Percentiles rank a stretch among this genome's conserved stretches.
Evolutionary conservation across 164 flowering plant genomes (phyloP).

Genomic region (Macadamia integrifolia): DNA sequence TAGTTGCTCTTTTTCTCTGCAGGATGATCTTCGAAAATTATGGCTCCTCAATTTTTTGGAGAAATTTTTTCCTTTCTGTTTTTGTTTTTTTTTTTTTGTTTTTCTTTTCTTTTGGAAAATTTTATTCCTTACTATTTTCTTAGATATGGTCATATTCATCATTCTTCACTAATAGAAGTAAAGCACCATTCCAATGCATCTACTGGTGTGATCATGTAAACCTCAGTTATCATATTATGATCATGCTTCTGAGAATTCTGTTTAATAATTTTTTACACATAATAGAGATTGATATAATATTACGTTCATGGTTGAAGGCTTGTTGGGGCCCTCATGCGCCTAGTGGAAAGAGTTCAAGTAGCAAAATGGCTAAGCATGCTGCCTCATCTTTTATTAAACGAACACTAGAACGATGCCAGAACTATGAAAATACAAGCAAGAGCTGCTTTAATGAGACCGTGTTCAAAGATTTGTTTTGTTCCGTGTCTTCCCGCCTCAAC

Average conservation of each 20-base stretch:
- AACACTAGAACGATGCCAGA: constrained; percentile 51
- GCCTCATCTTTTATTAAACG: constrained; percentile 59
- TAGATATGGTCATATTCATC: too few relatives aligned
- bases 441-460: constrained; percentile 75
- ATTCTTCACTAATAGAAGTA: not conserved
- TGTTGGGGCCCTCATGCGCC: constrained; percentile 52
- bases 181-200: not conserved
- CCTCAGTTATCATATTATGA: not conserved
- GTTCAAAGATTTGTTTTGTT: constrained; percentile 46
- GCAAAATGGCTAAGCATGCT: constrained; percentile 66
- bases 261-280: constrained; percentile 2
- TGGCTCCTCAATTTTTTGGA: too few relatives aligned
- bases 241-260: not conserved
- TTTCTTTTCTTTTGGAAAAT: too few relatives aligned
- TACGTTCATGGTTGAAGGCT: constrained; percentile 33
- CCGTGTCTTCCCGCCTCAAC: constrained; percentile 33
- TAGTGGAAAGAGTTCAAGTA: constrained; percentile 56
- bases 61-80: too few relatives aligned
- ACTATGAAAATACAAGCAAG: constrained; percentile 53
- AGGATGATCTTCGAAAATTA: too few relatives aligned
- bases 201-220: not conserved
- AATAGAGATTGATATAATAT: not conserved
- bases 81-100: too few relatives aligned
- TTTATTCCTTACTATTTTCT: too few relatives aligned
- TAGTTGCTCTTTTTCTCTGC: too few relatives aligned